Conservation (phyloP, 2,329 filamentous ascomycete genomes). For the Exophiala spinifera region DNA sequence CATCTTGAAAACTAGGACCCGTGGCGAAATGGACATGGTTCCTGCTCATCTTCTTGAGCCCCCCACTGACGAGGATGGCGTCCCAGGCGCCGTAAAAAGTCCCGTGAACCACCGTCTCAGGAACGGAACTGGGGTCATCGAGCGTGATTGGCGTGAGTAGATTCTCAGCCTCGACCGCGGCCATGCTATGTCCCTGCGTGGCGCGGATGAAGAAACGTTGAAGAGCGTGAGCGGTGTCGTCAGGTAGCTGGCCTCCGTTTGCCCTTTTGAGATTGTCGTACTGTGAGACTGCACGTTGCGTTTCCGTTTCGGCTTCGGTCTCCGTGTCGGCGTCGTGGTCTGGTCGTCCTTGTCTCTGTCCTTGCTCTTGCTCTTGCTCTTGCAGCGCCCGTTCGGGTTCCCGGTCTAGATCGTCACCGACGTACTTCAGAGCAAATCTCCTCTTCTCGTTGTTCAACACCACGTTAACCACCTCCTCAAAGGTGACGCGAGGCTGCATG, state of each 20-base stretch:
- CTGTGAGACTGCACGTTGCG: slow-evolving; percentile 37
- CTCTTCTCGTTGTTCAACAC: slow-evolving; percentile 83
- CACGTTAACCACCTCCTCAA: slow-evolving; percentile 67
- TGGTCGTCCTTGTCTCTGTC: slow-evolving; percentile 22
- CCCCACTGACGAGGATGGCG: slow-evolving; percentile 70
- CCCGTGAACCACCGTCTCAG: slow-evolving; percentile 73
- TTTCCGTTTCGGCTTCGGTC: slow-evolving; percentile 32
- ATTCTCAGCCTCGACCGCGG: slow-evolving; percentile 63
- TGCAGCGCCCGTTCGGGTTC: slow-evolving; percentile 5
- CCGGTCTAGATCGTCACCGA: slow-evolving; percentile 24
- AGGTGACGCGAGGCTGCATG: slow-evolving; percentile 61
- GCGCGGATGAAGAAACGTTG: slow-evolving; percentile 82
- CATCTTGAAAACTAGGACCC: slow-evolving; percentile 56
- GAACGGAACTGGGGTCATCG: slow-evolving; percentile 50
- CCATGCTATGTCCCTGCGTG: slow-evolving; percentile 90
- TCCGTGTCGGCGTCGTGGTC: slow-evolving; percentile 9
- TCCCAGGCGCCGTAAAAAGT: slow-evolving; percentile 82
- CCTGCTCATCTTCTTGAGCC: slow-evolving; percentile 74
- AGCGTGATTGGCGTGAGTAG: slow-evolving; percentile 67
- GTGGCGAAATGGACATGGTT: slow-evolving; percentile 89
- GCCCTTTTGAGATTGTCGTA: slow-evolving; percentile 18
- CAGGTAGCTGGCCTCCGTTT: slow-evolving; percentile 45
- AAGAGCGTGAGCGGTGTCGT: slow-evolving; percentile 33
- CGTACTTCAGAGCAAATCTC: slow-evolving; percentile 74
- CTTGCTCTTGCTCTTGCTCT: slow-evolving; percentile 7